A percentile compares a stretch with the other conserved stretches of the same genome.
These are phyloP conservation scores for Colletotrichum orbiculare DNA, from an alignment of 2,329 filamentous ascomycete species.

Conservation along the genomic window DNA sequence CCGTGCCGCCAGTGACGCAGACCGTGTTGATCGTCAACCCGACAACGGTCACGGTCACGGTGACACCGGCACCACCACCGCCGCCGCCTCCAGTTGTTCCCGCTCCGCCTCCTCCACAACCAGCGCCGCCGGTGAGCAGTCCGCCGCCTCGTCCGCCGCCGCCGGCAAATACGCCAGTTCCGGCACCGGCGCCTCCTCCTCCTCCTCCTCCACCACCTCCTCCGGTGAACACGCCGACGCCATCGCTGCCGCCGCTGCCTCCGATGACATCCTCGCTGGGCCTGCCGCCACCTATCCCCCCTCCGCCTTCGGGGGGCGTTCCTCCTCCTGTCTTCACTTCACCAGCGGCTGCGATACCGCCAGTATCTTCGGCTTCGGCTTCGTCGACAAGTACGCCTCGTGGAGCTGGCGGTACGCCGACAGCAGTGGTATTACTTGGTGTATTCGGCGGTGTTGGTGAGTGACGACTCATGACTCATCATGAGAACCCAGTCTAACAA, in stretches of 20 bases:
- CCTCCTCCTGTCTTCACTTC: not conserved
- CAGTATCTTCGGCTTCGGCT: conserved; percentile 17
- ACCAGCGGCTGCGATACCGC: not conserved
- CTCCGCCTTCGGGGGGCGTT: not conserved
- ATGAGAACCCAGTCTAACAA: not conserved
- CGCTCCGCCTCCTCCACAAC: not conserved
- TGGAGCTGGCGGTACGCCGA: conserved; percentile 26
- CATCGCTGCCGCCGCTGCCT: not conserved
- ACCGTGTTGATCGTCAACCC: conserved; percentile 30
- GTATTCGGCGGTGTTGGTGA: conserved; percentile 34
- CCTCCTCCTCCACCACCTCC: conserved; percentile 3
- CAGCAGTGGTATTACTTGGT: conserved; percentile 26
- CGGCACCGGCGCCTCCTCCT: not conserved
- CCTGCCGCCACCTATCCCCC: conserved; percentile 5
- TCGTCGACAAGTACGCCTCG: not conserved
- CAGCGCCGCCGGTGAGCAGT: conserved; percentile 12
- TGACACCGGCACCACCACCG: conserved; percentile 11
- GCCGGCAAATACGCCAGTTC: not conserved
- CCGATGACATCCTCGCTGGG: conserved; percentile 8
- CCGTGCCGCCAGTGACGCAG: conserved; percentile 21
- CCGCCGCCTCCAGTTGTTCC: not conserved
- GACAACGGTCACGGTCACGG: conserved; percentile 28
- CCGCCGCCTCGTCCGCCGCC: conserved; percentile 18
- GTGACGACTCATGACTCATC: not conserved
- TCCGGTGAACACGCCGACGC: not conserved